Base-by-base conservation (phyloP, 1,284 basidiomycete species). In the Papiliotrema terrestris region DNA sequence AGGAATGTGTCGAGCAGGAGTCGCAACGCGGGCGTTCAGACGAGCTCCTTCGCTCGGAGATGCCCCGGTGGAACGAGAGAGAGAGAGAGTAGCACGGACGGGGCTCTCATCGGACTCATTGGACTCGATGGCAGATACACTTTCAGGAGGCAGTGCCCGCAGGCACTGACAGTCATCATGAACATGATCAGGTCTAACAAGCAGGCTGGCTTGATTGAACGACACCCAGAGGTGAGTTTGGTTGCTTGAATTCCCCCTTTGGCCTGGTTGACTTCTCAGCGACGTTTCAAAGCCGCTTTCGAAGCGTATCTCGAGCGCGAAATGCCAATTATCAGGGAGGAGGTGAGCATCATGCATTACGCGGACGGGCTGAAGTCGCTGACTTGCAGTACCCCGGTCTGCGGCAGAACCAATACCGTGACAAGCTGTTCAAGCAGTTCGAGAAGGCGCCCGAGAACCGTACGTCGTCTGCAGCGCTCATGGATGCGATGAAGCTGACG, bases 221-320 rank as follows among this genome's bases (percentile, higher is more conserved):
- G 83, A 49, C 94, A 98, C 81, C 94, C 94, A 49, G 94, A 98
- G 84, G 89, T 92, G 63, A 55, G 84, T 77, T 42, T 25, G 84
- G 76, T 42, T 25, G 17, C n/a, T 14, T 5, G 20, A 56, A 35
- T 36, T 52, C 19, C 19, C n/a, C 14, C 8, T 13, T 32, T 4
- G n/a, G 38, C 25, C n/a, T 17, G 19, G 23, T 23, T 41, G 49
- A 42, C 38, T 50, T 11, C 32, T n/a, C 67, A 90, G 86, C 82
- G 90, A 71, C 85, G 91, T 58, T 92, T 88, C 82, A 94, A 94
- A 84, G 91, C 86, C 39, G 89, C 92, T 6, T 93, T 89, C 64
- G 91, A 94, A 69, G 91, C 91, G 3, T 98, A 94, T 78, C 85
- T 89, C 69, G 93, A 97, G 64, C 81, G 84, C 3, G 89, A 96